A percentile compares a stretch with the other conserved stretches of the same genome.
phyloP scores from a whole-genome alignment of 345 rosid species.

The Hibiscus mutabilis region DNA sequence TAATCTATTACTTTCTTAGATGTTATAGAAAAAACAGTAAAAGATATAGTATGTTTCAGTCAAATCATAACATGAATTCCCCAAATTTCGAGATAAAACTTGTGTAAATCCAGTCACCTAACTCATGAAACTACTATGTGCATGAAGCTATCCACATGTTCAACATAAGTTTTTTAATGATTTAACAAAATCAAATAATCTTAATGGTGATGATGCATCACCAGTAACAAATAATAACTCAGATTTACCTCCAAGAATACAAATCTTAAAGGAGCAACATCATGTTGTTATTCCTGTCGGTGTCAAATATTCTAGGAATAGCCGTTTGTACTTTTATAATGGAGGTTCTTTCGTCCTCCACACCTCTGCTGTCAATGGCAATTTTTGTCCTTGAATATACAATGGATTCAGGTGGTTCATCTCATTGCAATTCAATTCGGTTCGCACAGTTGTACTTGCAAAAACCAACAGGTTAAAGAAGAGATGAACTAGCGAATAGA shows the following conservation, averaged over 20 bases:
- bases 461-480: too few relatives aligned
- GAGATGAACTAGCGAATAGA: conserved; percentile 27
- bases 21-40: not conserved
- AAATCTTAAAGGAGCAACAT: conserved; percentile 24
- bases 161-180: not conserved
- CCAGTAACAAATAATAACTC: conserved; percentile 22
- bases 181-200: conserved; percentile 12
- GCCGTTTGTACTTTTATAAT: conserved; percentile 44
- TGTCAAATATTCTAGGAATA: conserved; percentile 26
- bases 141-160: not conserved
- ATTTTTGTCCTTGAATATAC: conserved; percentile 32
- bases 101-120: not conserved
- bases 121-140: too few relatives aligned
- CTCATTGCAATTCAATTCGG: conserved; percentile 26
- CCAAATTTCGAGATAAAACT: conserved; percentile 1
- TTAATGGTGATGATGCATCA: conserved; percentile 11
- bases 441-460: conserved; percentile 15
- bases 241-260: conserved; percentile 24
- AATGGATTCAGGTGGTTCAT: conserved; percentile 27
- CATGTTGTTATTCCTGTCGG: conserved; percentile 37
- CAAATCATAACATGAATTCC: not conserved
- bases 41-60: not conserved
- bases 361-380: conserved; percentile 34
- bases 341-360: conserved; percentile 27
- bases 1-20: too few relatives aligned